Evolutionary conservation across 768 basidiomycete genomes (phyloP).

Genomic region (Lyophyllum atratum): DNA sequence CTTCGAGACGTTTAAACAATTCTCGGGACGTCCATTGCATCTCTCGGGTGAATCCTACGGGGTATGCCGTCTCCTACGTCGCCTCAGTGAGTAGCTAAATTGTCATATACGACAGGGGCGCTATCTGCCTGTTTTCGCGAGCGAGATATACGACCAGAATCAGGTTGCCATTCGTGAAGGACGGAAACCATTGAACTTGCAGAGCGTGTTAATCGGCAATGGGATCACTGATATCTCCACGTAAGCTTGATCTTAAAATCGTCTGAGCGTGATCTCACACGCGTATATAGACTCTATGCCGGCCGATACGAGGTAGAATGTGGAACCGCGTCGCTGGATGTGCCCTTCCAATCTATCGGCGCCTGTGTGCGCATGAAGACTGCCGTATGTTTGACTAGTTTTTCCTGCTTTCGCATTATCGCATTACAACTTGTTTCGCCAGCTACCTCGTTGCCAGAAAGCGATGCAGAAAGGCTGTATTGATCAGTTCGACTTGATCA

Average conservation of each 20-base stretch:
- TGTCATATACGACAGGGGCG: constrained; percentile 47
- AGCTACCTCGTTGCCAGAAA: constrained; percentile 71
- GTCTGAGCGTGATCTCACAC: constrained; percentile 25
- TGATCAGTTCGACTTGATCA: constrained; percentile 63
- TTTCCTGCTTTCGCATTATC: not conserved
- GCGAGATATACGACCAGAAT: constrained; percentile 77
- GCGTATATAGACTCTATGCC: constrained; percentile 36
- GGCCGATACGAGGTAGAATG: constrained; percentile 64
- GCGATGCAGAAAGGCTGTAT: constrained; percentile 61
- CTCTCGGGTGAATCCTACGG: constrained; percentile 82
- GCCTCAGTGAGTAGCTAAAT: not conserved
- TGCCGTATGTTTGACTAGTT: constrained; percentile 42
- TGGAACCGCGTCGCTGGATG: constrained; percentile 53
- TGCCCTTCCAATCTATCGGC: constrained; percentile 55
- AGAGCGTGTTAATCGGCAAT: constrained; percentile 72
- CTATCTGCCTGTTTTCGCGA: constrained; percentile 75
- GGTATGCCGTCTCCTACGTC: constrained; percentile 35
- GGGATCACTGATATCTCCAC: constrained; percentile 52
- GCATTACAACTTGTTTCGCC: no score
- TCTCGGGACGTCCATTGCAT: constrained; percentile 67
- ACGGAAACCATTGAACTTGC: constrained; percentile 61
- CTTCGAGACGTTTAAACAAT: constrained; percentile 77
- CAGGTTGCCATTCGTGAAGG: constrained; percentile 50
- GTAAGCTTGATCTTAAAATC: constrained; percentile 15
- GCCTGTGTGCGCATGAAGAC: constrained; percentile 63